Evolutionary conservation across 1,284 basidiomycete species (phyloP).

Genomic region (Marasmius sp.): DNA sequence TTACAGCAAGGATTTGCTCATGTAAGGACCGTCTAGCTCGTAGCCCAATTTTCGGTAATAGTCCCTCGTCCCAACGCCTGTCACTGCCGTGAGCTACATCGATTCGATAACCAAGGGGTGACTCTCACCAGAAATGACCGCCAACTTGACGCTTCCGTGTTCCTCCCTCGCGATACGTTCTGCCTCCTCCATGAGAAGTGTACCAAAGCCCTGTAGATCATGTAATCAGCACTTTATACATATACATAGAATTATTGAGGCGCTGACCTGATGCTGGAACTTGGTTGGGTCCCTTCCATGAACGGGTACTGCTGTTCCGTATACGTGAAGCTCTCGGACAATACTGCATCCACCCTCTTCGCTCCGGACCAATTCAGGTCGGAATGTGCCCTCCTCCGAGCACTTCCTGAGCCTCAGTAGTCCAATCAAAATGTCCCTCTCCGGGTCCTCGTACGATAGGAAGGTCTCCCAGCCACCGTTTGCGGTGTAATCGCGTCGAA

Average conservation of each 20-base stretch:
- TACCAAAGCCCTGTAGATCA: slow-evolving; percentile 83
- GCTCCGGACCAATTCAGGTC: slow-evolving; percentile 83
- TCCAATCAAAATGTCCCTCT: slow-evolving; percentile 94
- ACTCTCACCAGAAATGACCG: slow-evolving; percentile 87
- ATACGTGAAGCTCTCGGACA: slow-evolving; percentile 97
- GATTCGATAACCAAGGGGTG: background rate
- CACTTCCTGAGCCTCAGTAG: slow-evolving; percentile 92
- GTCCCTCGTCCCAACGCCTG: slow-evolving; percentile 90
- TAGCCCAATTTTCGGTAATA: slow-evolving; percentile 95
- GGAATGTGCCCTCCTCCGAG: slow-evolving; percentile 93
- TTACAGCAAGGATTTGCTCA: slow-evolving; percentile 76
- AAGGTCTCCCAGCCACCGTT: slow-evolving; percentile 99
- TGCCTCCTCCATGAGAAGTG: slow-evolving; percentile 98
- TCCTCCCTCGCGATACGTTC: slow-evolving; percentile 98
- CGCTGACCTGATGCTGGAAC: slow-evolving; percentile 87
- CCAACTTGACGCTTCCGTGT: slow-evolving; percentile 92
- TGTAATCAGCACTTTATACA: background rate
- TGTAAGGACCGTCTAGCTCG: slow-evolving; percentile 94
- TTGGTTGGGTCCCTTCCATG: slow-evolving; percentile 97
- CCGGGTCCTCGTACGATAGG: slow-evolving; percentile 97
- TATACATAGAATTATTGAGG: slow-evolving; percentile 4
- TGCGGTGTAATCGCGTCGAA: slow-evolving; percentile 94
- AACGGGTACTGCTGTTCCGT: slow-evolving; percentile 96
- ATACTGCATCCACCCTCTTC: slow-evolving; percentile 88
- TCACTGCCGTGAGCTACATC: slow-evolving; percentile 4